Base-by-base conservation (phyloP, 2,329 filamentous ascomycete genomes). In the Pyrenochaeta sp. region DNA sequence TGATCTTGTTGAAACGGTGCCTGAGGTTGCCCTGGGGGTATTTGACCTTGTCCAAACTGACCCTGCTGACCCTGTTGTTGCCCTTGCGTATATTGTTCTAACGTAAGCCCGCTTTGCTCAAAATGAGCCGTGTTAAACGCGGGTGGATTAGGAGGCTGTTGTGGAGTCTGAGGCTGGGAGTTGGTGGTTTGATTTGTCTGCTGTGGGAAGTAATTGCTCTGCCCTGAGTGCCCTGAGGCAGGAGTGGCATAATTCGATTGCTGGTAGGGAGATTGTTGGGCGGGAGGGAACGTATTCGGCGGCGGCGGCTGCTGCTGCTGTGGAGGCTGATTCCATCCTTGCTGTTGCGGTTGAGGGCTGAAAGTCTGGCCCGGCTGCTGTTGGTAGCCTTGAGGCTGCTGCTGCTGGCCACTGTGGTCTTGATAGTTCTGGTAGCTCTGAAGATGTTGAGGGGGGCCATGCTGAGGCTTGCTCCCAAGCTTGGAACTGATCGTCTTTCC, bases 401-500 rank as follows among this genome's bases (percentile, higher is more conserved):
- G 35, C 28, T 60, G 54, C 21, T 68, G 63, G 1, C 39, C 39
- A 3, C 62, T 43, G 19, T 67, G 60, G 17, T 61, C 43, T 40
- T 69, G 67, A 20, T 68, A 69, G 39, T 55, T 66, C 17, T 63
- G 59, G 31, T 67, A 67, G 45, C 51, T 67, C 31, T 66, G 57
- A 6, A 63, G 36, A 45, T 68, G 59, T 37, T 63, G 62, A 5
- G 65, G 61, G 3, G 63, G 59, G 14, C 49, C 50, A 7, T 47
- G 35, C 4, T 55, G 18, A 9, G 54, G 58, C 48, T 68, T 68
- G 40, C 49, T 59, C 7, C 61, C 56, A 17, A 69, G 40, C 45
- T 63, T 67, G 7, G 65, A 67, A 56, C 61, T 68, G 18, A 71
- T 66, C 7, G 61, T 64, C 58, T 71, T 71, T 30, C 62, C 58